Evolutionary conservation across 2,329 filamentous ascomycete genomes (phyloP), one percentile per base, ranked within the genome.

Genomic region (Periconia digitata): DNA sequence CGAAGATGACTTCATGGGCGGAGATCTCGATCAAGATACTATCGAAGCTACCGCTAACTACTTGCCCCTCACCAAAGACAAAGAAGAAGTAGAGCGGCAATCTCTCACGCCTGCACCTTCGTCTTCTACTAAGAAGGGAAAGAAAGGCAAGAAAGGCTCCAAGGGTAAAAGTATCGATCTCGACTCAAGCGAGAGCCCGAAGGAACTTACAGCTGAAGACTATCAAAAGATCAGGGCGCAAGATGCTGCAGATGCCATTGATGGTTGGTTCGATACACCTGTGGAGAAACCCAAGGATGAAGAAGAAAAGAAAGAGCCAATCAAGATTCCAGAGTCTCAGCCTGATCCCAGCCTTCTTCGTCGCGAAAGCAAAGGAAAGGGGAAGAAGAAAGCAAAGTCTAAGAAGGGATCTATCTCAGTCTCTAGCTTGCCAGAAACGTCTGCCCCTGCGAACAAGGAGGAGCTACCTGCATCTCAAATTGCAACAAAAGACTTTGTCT

Each of bases 71-170:
- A 16, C 21, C 2, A 42, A 49, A 27, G 20, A 45, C 8, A 5
- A 12, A n/a, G 45, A 58, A 24, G 40, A 48, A 38, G 39, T 51
- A 15, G 47, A 55, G 32, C 47, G 44, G 18, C 48, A 58, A 7
- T 38, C 41, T 16, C 37, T 48, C 20, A 40, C 46, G 15, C 54
- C 43, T n/a, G 39, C 49, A 4, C 40, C 54, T 16, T 51, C 53
- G 8, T 41, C 54, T 8, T 60, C 42, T 13, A 51, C 49, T 8
- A 66, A 70, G 51, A 71, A 67, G 46, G 49, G 42, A 12, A 67
- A 68, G 54, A 69, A 71, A 51, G 57, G 55, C 17, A 70, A 67
- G 48, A 67, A 67, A 34, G 62, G 56, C 3, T 58, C 55, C 2
- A 67, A 65, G 43, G 50, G 58, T 22, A 62, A 63, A 42, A 65